Evolutionary conservation across 2,329 filamentous ascomycete genomes (phyloP), one percentile per base, ranked within the genome.

Genomic region (Laburnicola sp.): DNA sequence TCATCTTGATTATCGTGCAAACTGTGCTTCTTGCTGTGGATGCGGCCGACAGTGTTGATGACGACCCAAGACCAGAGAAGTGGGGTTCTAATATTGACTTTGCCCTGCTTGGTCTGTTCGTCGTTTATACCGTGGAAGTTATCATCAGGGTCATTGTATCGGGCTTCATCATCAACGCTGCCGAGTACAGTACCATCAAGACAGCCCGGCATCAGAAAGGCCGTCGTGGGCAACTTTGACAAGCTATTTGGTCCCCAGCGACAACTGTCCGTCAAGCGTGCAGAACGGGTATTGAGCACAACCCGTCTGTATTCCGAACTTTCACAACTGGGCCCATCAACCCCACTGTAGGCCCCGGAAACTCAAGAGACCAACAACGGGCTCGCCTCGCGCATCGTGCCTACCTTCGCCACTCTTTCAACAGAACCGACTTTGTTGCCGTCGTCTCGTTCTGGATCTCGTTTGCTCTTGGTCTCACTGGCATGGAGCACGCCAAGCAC

Each of bases 371-470:
- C 56, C 88, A 92, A 60, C 90, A 94, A 70, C 86, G 93, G 54
- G 82, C 87, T 60, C 87, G 96, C 58, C 81, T 99, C 48, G 93
- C 95, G 11, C 87, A 94, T 46, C 85, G 94, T 56, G 95, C 94
- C 1, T 97, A 97, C 71, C 76, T 99, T 48, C 86, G 94, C 11
- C 94, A 99, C 72, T 92, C 91, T 0, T 99, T 99, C 76, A 97
- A 97, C 69, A 85, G 94, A 45, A 81, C 97, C 8, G 94, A 99
- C 70, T 97, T 97, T 71, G 79, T 99, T 46, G 95, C 94, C 1
- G 88, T 99, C 6, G 80, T 94, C n/a, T 88, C 93, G 0, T 99
- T 91, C 73, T 99, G 94, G 94, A 87, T 96, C 50, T 87, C 90
- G 1, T 94, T 97, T 64, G 71, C 84, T 8, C 78, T 99, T 44